A percentile compares a stretch with the other conserved stretches of the same genome.
phyloP scores from a whole-genome alignment of 2,329 filamentous ascomycete genomes.

The Fusarium tuaranense region DNA sequence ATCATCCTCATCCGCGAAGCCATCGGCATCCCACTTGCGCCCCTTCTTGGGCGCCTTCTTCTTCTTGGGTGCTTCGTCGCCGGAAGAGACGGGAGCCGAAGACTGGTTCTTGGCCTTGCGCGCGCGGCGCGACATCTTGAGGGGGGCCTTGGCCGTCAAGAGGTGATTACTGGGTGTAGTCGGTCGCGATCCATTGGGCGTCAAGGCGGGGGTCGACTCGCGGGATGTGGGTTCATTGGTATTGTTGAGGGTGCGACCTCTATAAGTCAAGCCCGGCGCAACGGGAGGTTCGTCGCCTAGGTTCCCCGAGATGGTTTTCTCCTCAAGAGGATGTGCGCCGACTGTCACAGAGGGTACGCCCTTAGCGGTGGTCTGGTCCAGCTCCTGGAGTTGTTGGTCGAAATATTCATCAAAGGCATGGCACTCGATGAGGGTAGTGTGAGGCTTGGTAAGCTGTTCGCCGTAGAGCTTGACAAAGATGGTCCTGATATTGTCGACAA shows the following conservation, averaged over 20 bases:
- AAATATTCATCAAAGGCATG: slow-evolving; percentile 90
- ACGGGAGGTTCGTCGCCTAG: slow-evolving; percentile 38
- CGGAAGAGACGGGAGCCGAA: slow-evolving; percentile 78
- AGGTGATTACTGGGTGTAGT: slow-evolving; percentile 76
- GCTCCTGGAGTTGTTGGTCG: slow-evolving; percentile 88
- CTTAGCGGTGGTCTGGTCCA: slow-evolving; percentile 70
- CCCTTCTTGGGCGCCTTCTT: slow-evolving; percentile 85
- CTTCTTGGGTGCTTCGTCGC: slow-evolving; percentile 79
- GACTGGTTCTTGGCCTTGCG: slow-evolving; percentile 76
- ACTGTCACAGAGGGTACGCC: slow-evolving; percentile 41
- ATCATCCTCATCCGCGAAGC: slow-evolving; percentile 85
- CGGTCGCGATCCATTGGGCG: slow-evolving; percentile 83
- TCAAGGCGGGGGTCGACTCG: slow-evolving; percentile 76
- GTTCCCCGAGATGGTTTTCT: slow-evolving; percentile 49
- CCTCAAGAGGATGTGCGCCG: slow-evolving; percentile 47
- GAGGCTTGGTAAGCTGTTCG: slow-evolving; percentile 84
- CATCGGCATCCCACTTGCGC: slow-evolving; percentile 92
- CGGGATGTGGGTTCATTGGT: slow-evolving; percentile 62
- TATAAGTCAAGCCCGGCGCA: slow-evolving; percentile 55
- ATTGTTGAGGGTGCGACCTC: slow-evolving; percentile 52
- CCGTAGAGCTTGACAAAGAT: slow-evolving; percentile 93
- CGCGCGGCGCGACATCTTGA: slow-evolving; percentile 84
- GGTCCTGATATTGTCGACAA: slow-evolving; percentile 93
- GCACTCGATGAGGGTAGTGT: slow-evolving; percentile 84
- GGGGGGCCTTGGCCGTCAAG: slow-evolving; percentile 79